Conservation (phyloP, 345 rosid genomes). For the Fremontodendron californicum region DNA sequence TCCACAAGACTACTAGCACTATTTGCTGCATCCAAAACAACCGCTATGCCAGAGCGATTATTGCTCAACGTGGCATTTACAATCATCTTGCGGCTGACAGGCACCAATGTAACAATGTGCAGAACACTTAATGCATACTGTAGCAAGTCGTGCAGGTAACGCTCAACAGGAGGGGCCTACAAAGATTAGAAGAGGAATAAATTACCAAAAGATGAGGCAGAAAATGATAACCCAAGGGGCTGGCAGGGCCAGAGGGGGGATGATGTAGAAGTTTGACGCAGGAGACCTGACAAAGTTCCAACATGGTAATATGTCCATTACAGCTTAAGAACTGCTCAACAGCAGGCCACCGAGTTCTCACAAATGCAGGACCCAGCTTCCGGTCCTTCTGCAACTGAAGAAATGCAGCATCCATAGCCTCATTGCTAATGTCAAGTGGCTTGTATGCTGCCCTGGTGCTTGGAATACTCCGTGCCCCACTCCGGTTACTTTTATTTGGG, state of each 20-base stretch:
- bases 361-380: conserved; percentile 90
- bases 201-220: background rate
- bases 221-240: conserved; percentile 15
- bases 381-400: conserved; percentile 93
- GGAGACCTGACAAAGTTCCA: conserved; percentile 90
- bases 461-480: conserved; percentile 63
- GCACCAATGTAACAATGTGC: conserved; percentile 82
- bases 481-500: conserved; percentile 73
- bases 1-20: conserved; percentile 76
- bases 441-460: conserved; percentile 84
- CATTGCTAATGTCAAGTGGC: conserved; percentile 96
- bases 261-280: conserved; percentile 14
- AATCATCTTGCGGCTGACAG: conserved; percentile 84
- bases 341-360: conserved; percentile 81
- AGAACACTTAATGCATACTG: conserved; percentile 97
- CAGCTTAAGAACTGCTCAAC: conserved; percentile 67
- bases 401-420: conserved; percentile 88
- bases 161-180: conserved; percentile 96
- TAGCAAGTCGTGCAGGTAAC: conserved; percentile 91
- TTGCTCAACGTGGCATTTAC: conserved; percentile 80
- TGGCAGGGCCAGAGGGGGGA: background rate
- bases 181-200: conserved; percentile 18
- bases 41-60: conserved; percentile 85
- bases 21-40: conserved; percentile 90
- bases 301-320: conserved; percentile 85